Evolutionary conservation across 2,329 filamentous ascomycete genomes (phyloP).

Genomic region (Sphaerulina vaccinii): DNA sequence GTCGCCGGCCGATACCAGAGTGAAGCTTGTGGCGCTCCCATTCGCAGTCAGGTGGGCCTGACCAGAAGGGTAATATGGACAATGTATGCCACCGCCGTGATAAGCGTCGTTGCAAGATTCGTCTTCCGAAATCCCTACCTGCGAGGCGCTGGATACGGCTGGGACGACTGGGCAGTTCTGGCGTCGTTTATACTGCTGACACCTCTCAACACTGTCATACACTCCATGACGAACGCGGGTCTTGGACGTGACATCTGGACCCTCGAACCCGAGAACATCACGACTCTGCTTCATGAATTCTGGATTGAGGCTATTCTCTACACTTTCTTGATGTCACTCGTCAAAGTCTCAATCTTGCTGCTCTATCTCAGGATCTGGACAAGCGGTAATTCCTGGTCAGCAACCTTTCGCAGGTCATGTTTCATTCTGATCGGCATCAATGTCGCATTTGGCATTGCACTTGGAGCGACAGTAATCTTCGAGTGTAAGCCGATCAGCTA

Average conservation of each 20-base stretch:
- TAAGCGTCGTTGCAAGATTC: conserved; percentile 4
- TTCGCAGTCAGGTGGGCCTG: not conserved
- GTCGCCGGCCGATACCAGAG: conserved; percentile 6
- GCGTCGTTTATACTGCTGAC: conserved; percentile 7
- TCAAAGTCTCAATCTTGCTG: conserved; percentile 13
- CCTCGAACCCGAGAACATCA: conserved; percentile 8
- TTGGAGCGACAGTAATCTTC: conserved; percentile 6
- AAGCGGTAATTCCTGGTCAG: not conserved
- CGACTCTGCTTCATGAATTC: conserved; percentile 5
- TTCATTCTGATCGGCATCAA: conserved; percentile 10
- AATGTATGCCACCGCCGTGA: conserved; percentile 4
- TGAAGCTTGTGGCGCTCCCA: conserved; percentile 7
- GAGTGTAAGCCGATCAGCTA: conserved; percentile 8
- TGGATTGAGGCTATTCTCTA: conserved; percentile 14
- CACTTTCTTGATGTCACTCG: conserved; percentile 12
- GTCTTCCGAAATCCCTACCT: conserved; percentile 9
- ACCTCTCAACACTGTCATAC: conserved; percentile 1
- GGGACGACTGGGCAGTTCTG: conserved; percentile 9
- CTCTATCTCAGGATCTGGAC: conserved; percentile 17
- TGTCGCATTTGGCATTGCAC: not conserved
- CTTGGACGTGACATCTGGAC: conserved; percentile 13
- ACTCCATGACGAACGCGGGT: conserved; percentile 4
- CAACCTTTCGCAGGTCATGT: conserved; percentile 6
- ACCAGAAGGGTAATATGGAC: conserved; percentile 10
- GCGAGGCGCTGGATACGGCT: conserved; percentile 5